phyloP scores from a whole-genome alignment of 1,139 yeast genomes.

The Trichomonascaceae sp. region DNA sequence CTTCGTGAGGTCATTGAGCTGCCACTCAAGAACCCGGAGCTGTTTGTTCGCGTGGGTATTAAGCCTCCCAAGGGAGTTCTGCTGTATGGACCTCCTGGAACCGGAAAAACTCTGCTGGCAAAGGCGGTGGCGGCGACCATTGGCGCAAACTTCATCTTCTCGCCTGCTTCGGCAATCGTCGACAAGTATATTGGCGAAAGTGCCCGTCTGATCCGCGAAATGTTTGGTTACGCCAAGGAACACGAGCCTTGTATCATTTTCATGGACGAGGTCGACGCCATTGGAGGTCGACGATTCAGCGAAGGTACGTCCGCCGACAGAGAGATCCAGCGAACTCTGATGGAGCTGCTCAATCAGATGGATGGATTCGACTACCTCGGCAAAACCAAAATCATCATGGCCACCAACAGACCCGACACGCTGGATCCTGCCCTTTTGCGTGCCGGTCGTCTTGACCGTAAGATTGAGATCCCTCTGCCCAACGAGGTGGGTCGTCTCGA shows the following conservation, averaged over 20 bases:
- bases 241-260: constrained; percentile 98
- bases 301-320: constrained; percentile 99
- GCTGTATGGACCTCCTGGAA: constrained; percentile 97
- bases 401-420: constrained; percentile 97
- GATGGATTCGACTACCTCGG: constrained; percentile 98
- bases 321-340: constrained; percentile 95
- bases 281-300: constrained; percentile 95
- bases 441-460: constrained; percentile 97
- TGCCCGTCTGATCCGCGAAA: constrained; percentile 92
- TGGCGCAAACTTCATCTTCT: constrained; percentile 94
- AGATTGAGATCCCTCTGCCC: constrained; percentile 91
- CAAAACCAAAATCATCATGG: constrained; percentile 97
- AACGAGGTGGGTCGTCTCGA: constrained; percentile 94
- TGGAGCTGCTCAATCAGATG: constrained; percentile 97
- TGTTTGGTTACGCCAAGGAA: constrained; percentile 97
- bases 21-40: constrained; percentile 94
- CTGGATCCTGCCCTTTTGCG: constrained; percentile 97
- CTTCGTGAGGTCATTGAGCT: constrained; percentile 94
- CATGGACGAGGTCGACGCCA: constrained; percentile 99
- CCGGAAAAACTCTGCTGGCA: constrained; percentile 91
- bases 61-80: constrained; percentile 85
- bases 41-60: constrained; percentile 90
- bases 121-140: constrained; percentile 98
- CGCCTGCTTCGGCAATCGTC: constrained; percentile 97
- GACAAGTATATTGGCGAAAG: constrained; percentile 98